Percentiles rank a stretch among this genome's conserved stretches.
These are phyloP conservation scores for Neonectria coccinea DNA, from an alignment of 2,329 filamentous ascomycete genomes.

Conservation along the genomic window DNA sequence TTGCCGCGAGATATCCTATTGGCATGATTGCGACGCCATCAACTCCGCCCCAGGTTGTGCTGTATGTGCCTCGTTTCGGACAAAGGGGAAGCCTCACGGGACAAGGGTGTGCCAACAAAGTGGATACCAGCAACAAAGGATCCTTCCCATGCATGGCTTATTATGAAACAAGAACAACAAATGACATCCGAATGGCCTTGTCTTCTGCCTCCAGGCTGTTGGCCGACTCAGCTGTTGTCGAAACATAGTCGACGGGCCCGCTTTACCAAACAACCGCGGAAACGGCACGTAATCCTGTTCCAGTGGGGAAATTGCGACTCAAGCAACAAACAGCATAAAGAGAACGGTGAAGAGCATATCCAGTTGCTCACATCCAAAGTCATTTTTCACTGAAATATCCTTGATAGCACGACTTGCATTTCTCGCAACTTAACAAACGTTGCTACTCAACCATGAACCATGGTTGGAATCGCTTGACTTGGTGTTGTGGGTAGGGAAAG, in stretches of 20 bases:
- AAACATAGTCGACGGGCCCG: too few relatives aligned
- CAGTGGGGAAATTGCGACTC: too few relatives aligned
- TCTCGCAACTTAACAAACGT: too few relatives aligned
- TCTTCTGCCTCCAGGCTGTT: not conserved
- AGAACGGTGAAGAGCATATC: too few relatives aligned
- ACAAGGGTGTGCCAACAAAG: not conserved
- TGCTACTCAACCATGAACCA: too few relatives aligned
- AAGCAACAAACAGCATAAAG: too few relatives aligned
- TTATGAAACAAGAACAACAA: not conserved
- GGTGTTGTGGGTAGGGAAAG: not conserved
- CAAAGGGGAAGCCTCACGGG: not conserved
- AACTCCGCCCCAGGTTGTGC: not conserved
- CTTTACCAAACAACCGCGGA: not conserved
- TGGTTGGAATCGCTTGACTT: too few relatives aligned
- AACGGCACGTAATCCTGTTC: too few relatives aligned
- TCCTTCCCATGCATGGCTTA: not conserved
- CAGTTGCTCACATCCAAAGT: too few relatives aligned
- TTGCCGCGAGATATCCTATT: not conserved
- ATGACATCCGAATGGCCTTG: not conserved
- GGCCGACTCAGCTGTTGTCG: too few relatives aligned
- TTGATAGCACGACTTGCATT: too few relatives aligned
- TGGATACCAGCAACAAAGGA: not conserved
- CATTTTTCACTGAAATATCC: too few relatives aligned
- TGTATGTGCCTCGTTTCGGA: not conserved
- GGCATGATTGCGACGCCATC: not conserved